These are phyloP conservation scores for Ustanciosporium gigantosporum DNA, from an alignment of 1,284 basidiomycete genomes.

Conservation along the genomic window DNA sequence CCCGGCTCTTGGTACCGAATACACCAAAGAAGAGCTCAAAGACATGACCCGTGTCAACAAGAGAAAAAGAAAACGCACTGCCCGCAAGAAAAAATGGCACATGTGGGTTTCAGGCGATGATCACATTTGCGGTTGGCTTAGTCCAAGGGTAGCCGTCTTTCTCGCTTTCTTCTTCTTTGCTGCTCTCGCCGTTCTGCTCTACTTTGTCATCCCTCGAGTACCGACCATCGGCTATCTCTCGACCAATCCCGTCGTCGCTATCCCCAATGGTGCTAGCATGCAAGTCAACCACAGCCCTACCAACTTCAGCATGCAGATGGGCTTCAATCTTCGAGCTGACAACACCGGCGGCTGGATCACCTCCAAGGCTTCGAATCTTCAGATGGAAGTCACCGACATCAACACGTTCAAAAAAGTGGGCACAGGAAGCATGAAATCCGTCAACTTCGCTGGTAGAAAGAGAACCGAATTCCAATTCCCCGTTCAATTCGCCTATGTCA, in stretches of 20 bases:
- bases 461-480: slow-evolving; percentile 42
- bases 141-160: slow-evolving; percentile 44
- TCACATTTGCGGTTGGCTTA: slow-evolving; percentile 45
- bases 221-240: slow-evolving; percentile 44
- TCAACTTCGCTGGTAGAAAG: slow-evolving; percentile 17
- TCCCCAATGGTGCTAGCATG: slow-evolving; percentile 49
- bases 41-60: slow-evolving; percentile 34
- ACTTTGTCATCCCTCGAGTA: slow-evolving; percentile 55
- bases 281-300: slow-evolving; percentile 31
- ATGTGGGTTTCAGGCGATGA: slow-evolving; percentile 45
- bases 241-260: slow-evolving; percentile 33
- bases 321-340: slow-evolving; percentile 45
- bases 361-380: slow-evolving; percentile 15
- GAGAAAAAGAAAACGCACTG: slow-evolving; percentile 17
- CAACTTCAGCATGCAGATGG: slow-evolving; percentile 51
- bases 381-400: slow-evolving; percentile 37
- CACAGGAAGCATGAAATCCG: slow-evolving; percentile 13
- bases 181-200: slow-evolving; percentile 38
- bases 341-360: slow-evolving; percentile 42
- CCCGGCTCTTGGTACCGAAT: slow-evolving; percentile 52
- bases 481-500: slow-evolving; percentile 39
- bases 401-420: slow-evolving; percentile 36
- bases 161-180: slow-evolving; percentile 31
- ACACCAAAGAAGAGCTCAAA: slow-evolving; percentile 43
- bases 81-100: slow-evolving; percentile 13